phyloP scores from a whole-genome alignment of 2,329 filamentous ascomycete species.

The Myrmaecium sp. region DNA sequence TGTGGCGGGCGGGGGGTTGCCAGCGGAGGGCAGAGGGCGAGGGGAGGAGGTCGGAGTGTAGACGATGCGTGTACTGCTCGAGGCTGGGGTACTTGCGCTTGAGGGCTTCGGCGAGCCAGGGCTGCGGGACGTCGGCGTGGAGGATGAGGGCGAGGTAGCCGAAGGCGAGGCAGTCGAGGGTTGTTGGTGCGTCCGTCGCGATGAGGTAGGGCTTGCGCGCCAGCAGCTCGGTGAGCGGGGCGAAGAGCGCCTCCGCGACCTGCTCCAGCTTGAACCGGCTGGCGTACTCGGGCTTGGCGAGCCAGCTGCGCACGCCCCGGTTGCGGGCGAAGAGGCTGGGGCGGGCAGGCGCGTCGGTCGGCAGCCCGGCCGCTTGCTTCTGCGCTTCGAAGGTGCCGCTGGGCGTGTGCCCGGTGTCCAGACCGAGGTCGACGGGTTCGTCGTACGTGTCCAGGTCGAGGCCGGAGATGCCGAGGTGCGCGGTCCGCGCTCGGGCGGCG shows the following conservation, averaged over 20 bases:
- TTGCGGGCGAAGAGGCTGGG: constrained; percentile 29
- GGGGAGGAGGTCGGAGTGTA: constrained; percentile 9
- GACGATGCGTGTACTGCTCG: constrained; percentile 18
- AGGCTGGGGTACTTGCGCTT: constrained; percentile 28
- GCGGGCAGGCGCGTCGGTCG: constrained; percentile 23
- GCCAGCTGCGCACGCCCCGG: constrained; percentile 41
- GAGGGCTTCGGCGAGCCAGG: constrained; percentile 45
- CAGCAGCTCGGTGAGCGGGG: constrained; percentile 51
- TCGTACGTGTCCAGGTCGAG: constrained; percentile 27
- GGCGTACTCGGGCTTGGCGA: constrained; percentile 51
- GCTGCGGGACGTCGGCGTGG: constrained; percentile 40
- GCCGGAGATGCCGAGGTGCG: constrained; percentile 29
- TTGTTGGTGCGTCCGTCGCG: constrained; percentile 33
- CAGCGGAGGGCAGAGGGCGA: background rate
- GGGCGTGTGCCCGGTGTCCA: constrained; percentile 9
- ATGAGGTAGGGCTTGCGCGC: constrained; percentile 41
- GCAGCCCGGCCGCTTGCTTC: constrained; percentile 19
- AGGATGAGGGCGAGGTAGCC: constrained; percentile 67
- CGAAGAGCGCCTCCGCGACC: constrained; percentile 52
- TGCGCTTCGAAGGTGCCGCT: constrained; percentile 15
- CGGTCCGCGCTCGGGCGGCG: constrained; percentile 50
- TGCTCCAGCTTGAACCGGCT: constrained; percentile 61
- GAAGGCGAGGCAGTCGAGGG: constrained; percentile 62
- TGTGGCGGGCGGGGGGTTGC: background rate
- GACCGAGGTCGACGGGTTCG: constrained; percentile 18